Conservation (phyloP, 2,329 filamentous ascomycete species). For the Aspergillus aculeatinus region DNA sequence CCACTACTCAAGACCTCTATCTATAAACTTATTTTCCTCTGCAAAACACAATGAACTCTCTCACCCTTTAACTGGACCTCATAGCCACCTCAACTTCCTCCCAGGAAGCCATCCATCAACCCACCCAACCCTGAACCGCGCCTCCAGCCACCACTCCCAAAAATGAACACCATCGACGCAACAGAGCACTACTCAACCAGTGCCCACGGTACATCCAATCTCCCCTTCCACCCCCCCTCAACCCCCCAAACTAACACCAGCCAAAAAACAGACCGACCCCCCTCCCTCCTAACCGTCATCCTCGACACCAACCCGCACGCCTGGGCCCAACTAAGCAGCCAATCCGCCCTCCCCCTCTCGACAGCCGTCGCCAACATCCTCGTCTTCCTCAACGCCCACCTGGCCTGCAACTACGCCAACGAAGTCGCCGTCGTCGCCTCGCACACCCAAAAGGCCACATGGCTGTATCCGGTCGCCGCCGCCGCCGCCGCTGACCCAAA, state of each 20-base stretch:
- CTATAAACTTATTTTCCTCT: too few relatives aligned
- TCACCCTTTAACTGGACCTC: neutral
- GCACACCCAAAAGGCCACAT: conserved; percentile 80
- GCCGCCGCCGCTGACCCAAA: conserved; percentile 17
- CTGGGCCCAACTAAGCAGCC: conserved; percentile 69
- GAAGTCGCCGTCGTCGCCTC: conserved; percentile 89
- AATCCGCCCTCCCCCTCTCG: conserved; percentile 70
- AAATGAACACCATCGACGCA: conserved; percentile 67
- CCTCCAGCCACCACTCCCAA: neutral
- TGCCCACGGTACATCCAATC: conserved; percentile 40
- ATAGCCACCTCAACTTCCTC: too few relatives aligned
- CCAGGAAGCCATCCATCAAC: neutral
- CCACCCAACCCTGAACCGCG: neutral
- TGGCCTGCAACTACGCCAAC: conserved; percentile 91
- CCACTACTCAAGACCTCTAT: too few relatives aligned
- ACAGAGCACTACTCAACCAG: conserved; percentile 55
- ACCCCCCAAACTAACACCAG: neutral
- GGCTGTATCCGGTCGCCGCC: conserved; percentile 70
- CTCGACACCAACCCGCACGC: conserved; percentile 96
- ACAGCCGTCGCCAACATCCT: conserved; percentile 84
- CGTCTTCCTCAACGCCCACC: conserved; percentile 94
- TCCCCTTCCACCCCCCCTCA: neutral
- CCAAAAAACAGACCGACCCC: conserved; percentile 52
- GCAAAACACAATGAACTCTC: too few relatives aligned
- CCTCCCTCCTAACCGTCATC: conserved; percentile 85